Evolutionary conservation across 345 rosid genomes (phyloP).

Genomic region (Isatis tinctoria): DNA sequence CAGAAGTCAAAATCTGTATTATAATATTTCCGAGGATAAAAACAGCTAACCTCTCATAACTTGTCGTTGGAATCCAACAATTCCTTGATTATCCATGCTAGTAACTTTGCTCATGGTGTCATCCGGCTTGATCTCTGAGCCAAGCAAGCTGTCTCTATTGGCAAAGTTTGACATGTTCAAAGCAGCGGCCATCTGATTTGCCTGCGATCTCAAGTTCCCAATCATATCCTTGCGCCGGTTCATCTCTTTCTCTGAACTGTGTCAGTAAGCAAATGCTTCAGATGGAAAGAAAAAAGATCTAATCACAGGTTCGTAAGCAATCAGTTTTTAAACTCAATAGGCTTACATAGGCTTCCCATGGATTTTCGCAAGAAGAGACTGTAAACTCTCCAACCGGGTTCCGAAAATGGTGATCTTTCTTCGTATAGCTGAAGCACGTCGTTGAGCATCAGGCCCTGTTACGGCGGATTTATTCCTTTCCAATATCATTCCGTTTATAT

Average conservation of each 20-base stretch:
- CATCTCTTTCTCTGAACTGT: slow-evolving; percentile 93
- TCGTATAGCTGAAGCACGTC: slow-evolving; percentile 77
- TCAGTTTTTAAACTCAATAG: neutral
- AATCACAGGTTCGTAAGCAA: neutral
- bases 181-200: slow-evolving; percentile 71
- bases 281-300: neutral
- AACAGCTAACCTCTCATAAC: slow-evolving; percentile 71
- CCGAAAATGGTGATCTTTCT: slow-evolving; percentile 89
- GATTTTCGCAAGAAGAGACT: slow-evolving; percentile 62
- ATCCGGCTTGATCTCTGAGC: slow-evolving; percentile 66
- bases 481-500: slow-evolving; percentile 75
- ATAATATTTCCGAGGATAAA: neutral
- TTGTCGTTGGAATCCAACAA: slow-evolving; percentile 86
- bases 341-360: slow-evolving; percentile 72
- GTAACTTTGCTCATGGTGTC: slow-evolving; percentile 56
- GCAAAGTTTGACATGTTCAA: slow-evolving; percentile 89
- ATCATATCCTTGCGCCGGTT: slow-evolving; percentile 91
- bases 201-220: slow-evolving; percentile 65
- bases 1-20: neutral
- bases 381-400: slow-evolving; percentile 74
- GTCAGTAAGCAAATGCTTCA: neutral
- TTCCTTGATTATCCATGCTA: slow-evolving; percentile 77
- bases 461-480: slow-evolving; percentile 51
- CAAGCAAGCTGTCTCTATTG: slow-evolving; percentile 76
- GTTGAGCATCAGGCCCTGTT: slow-evolving; percentile 83